phyloP scores from a whole-genome alignment of 2,329 filamentous ascomycete genomes.

The Aspergillus tamarii region DNA sequence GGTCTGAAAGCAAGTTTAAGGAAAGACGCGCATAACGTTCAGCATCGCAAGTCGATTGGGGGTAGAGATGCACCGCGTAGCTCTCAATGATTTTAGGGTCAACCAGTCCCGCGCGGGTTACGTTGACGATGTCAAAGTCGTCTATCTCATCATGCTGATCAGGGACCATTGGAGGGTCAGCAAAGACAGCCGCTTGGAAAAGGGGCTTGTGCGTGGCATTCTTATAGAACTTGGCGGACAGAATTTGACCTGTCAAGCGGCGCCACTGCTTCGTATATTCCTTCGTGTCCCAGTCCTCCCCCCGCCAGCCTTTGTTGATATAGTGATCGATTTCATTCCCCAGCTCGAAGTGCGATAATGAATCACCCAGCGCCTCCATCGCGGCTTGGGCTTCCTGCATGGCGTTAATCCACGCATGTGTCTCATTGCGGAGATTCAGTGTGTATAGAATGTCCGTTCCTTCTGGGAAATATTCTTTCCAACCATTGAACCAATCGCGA shows the following conservation, averaged over 20 bases:
- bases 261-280: constrained; percentile 12
- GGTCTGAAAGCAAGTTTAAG: constrained; percentile 9
- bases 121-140: constrained; percentile 15
- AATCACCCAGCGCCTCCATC: constrained; percentile 6
- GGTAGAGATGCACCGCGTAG: constrained; percentile 14
- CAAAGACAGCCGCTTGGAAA: constrained; percentile 14
- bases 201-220: constrained; percentile 5
- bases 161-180: constrained; percentile 10
- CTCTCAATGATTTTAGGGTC: constrained; percentile 5
- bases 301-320: constrained; percentile 14
- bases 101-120: constrained; percentile 8
- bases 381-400: constrained; percentile 11
- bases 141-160: constrained; percentile 14
- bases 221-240: constrained; percentile 6
- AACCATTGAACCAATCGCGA: constrained; percentile 6
- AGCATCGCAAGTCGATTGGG: constrained; percentile 12
- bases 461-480: constrained; percentile 11
- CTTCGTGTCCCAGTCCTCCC: background rate
- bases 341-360: constrained; percentile 8
- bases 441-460: constrained; percentile 10
- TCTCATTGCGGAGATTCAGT: constrained; percentile 10
- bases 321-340: constrained; percentile 16
- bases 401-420: constrained; percentile 4
- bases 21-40: constrained; percentile 3
- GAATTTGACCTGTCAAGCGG: constrained; percentile 8